These are phyloP conservation scores for Silene uniflora DNA, from an alignment of 148 eudicot genomes.

Conservation along the genomic window DNA sequence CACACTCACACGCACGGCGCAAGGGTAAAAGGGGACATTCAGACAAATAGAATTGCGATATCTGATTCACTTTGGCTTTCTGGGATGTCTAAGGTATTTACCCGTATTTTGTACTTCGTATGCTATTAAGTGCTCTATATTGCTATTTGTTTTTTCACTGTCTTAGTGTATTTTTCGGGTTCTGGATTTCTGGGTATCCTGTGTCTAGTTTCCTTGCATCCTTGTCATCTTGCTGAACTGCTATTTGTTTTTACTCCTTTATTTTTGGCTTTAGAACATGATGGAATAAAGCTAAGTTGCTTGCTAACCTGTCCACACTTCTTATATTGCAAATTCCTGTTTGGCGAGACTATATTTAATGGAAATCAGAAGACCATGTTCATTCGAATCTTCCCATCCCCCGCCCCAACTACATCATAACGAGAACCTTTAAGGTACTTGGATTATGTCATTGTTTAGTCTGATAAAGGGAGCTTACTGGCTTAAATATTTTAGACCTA, in stretches of 20 bases:
- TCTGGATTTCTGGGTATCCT: neutral
- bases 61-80: constrained; percentile 17
- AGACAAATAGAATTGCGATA: constrained; percentile 42
- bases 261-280: neutral
- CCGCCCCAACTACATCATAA: too few species aligned
- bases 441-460: neutral
- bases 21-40: constrained; percentile 74
- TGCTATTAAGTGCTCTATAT: constrained; percentile 2
- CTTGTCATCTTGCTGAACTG: neutral
- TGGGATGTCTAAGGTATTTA: constrained; percentile 21
- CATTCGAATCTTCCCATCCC: too few species aligned
- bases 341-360: too few species aligned
- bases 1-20: constrained; percentile 65
- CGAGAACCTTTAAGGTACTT: neutral
- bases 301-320: neutral
- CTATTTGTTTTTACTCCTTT: neutral
- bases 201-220: neutral
- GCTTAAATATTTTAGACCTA: neutral
- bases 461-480: neutral
- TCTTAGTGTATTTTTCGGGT: neutral
- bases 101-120: constrained; percentile 8
- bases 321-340: neutral
- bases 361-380: too few species aligned
- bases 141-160: neutral
- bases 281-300: neutral